Conservation (phyloP, 176 grass and related monocot genomes). For the Eremochloa ophiuroides region DNA sequence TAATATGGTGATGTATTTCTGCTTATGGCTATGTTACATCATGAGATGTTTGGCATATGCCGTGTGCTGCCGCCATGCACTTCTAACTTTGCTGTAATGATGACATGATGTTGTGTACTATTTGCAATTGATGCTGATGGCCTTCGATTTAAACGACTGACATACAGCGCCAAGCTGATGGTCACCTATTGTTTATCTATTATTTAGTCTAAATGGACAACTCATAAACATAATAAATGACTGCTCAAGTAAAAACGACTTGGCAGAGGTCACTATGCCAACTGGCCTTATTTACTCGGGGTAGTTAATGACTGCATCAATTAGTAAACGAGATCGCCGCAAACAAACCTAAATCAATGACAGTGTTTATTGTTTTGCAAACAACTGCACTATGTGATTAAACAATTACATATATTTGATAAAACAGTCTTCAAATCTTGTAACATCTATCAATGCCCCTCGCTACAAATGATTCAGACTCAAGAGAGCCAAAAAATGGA, state of each 20-base stretch:
- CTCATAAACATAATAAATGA: not conserved
- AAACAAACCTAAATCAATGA: too few species aligned
- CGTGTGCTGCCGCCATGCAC: too few species aligned
- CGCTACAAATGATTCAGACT: not conserved
- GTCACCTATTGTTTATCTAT: too few species aligned
- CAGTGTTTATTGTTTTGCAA: not conserved
- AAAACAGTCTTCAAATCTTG: constrained; percentile 4
- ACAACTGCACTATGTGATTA: not conserved
- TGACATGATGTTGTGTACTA: not conserved
- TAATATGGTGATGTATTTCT: too few species aligned
- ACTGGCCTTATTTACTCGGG: too few species aligned
- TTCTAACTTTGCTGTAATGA: not conserved
- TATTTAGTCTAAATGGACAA: too few species aligned
- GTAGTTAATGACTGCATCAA: too few species aligned
- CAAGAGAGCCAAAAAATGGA: not conserved
- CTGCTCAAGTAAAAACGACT: not conserved
- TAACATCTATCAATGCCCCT: not conserved
- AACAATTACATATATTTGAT: not conserved
- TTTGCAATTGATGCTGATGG: not conserved
- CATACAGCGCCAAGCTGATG: not conserved
- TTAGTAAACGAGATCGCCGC: too few species aligned
- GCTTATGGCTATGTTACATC: too few species aligned
- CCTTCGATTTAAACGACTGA: too few species aligned
- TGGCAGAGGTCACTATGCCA: too few species aligned
- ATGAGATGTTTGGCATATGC: too few species aligned